Conservation (phyloP, 2,329 filamentous ascomycete species). For the Thelonectria olida region DNA sequence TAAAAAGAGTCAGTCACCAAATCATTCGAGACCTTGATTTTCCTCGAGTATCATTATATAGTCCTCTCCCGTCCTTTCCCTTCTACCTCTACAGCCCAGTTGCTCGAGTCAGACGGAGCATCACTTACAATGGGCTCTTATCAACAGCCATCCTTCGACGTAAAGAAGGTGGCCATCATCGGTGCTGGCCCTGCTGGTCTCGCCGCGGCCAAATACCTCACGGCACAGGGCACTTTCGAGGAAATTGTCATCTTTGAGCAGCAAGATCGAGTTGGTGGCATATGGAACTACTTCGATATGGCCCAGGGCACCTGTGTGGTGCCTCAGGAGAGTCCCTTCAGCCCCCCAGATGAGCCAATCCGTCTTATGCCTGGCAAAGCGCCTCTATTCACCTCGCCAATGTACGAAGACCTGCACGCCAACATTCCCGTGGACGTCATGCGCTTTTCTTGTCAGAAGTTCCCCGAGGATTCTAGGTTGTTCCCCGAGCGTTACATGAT, state of each 20-base stretch:
- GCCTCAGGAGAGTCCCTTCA: slow-evolving; percentile 75
- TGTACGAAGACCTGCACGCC: slow-evolving; percentile 85
- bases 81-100: no score
- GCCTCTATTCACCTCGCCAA: slow-evolving; percentile 79
- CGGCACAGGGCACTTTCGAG: slow-evolving; percentile 73
- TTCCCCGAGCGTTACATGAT: slow-evolving; percentile 80
- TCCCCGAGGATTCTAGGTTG: slow-evolving; percentile 70
- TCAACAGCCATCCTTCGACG: slow-evolving; percentile 51
- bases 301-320: slow-evolving; percentile 60
- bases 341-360: slow-evolving; percentile 70
- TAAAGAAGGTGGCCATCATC: slow-evolving; percentile 77
- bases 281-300: slow-evolving; percentile 81
- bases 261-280: slow-evolving; percentile 77
- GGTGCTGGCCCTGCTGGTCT: slow-evolving; percentile 86
- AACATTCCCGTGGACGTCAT: slow-evolving; percentile 88
- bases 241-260: slow-evolving; percentile 85
- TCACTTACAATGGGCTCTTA: slow-evolving; percentile 42
- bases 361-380: slow-evolving; percentile 51
- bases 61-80: not conserved
- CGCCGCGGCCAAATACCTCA: slow-evolving; percentile 81
- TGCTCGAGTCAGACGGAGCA: no score
- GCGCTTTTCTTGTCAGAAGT: slow-evolving; percentile 77
- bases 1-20: slow-evolving; percentile 23
- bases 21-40: slow-evolving; percentile 16
- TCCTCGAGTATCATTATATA: slow-evolving; percentile 19